Conservation (phyloP, 208 protist species). For the Trypanosoma platydactyli region DNA sequence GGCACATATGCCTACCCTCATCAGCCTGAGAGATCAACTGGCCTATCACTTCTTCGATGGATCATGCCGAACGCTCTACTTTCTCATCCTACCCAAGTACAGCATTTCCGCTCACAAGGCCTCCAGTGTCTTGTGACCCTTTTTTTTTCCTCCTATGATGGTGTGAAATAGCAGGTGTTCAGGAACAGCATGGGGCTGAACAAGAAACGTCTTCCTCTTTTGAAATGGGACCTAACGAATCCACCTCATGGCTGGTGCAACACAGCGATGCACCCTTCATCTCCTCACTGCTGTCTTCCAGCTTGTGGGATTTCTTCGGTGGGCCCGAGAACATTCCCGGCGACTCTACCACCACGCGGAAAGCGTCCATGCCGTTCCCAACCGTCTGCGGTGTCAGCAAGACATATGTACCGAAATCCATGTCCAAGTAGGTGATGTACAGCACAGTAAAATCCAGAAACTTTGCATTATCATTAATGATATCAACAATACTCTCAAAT, state of each 20-base stretch:
- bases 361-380: constrained; percentile 2
- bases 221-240: background rate
- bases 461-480: constrained; percentile 16
- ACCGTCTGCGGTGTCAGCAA: constrained; percentile 20
- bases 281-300: background rate
- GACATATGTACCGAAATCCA: constrained; percentile 23
- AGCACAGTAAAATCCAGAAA: constrained; percentile 5
- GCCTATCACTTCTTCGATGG: background rate
- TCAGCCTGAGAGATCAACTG: constrained; percentile 14
- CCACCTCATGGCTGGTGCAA: background rate
- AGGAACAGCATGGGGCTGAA: background rate
- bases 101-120: background rate
- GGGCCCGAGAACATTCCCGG: background rate
- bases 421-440: constrained; percentile 27
- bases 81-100: background rate
- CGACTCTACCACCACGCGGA: constrained; percentile 18
- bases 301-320: background rate
- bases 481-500: constrained; percentile 14
- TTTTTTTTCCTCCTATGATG: too few species aligned
- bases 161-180: background rate
- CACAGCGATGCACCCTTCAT: background rate
- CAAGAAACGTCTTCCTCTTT: background rate
- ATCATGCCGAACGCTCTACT: background rate
- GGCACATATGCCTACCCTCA: background rate
- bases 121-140: background rate